Evolutionary conservation across 2,329 filamentous ascomycete genomes (phyloP).

Genomic region (Fusarium transvaalense): DNA sequence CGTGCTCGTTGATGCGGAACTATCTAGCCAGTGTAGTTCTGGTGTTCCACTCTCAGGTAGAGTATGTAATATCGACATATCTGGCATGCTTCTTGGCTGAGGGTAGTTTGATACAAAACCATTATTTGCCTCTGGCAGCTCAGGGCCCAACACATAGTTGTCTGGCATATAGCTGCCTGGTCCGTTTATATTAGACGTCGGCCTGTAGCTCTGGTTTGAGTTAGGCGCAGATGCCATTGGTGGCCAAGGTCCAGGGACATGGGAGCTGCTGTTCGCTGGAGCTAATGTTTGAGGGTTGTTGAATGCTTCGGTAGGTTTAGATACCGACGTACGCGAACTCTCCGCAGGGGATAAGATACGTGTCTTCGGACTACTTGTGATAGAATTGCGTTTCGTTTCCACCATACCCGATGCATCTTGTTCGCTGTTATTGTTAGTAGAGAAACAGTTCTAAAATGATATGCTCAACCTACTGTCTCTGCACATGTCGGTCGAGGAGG

Average conservation of each 20-base stretch:
- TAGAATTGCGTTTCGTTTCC: conserved; percentile 10
- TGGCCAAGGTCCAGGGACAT: conserved; percentile 44
- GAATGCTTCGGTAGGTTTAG: conserved; percentile 5
- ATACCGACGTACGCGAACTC: conserved; percentile 14
- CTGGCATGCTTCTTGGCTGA: conserved; percentile 43
- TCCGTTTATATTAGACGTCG: conserved; percentile 31
- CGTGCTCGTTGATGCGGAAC: conserved; percentile 60
- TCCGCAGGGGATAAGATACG: conserved; percentile 26
- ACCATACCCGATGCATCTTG: conserved; percentile 32
- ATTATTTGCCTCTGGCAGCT: conserved; percentile 34
- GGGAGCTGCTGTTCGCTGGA: conserved; percentile 19
- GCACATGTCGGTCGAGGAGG: conserved; percentile 68
- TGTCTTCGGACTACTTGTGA: conserved; percentile 36
- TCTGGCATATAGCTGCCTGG: conserved; percentile 40
- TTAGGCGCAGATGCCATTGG: conserved; percentile 24
- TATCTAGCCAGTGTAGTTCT: conserved; percentile 52
- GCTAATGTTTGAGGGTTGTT: conserved; percentile 19
- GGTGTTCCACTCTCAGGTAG: conserved; percentile 42
- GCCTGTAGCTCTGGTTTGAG: conserved; percentile 27
- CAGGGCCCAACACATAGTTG: conserved; percentile 43
- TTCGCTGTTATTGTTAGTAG: conserved; percentile 41
- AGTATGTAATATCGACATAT: conserved; percentile 42
- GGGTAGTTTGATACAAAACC: conserved; percentile 37
- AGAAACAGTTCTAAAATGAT: background rate
- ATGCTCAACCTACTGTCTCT: conserved; percentile 53